Evolutionary conservation across 2,329 filamentous ascomycete genomes (phyloP), one percentile per base, ranked within the genome.

Genomic region (Colletotrichum kahawae): DNA sequence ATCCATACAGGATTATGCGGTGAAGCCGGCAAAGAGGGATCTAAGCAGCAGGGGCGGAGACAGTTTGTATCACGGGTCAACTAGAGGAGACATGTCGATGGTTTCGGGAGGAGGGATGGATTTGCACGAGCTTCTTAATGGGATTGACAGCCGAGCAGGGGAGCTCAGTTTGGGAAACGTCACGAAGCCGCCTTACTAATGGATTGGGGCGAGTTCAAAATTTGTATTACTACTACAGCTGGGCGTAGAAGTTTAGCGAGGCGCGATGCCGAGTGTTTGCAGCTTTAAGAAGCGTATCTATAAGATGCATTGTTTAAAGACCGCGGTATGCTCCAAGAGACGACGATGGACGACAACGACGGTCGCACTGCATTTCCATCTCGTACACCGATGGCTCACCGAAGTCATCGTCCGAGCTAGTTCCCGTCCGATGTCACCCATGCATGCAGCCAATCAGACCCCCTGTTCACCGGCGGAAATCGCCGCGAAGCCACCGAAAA

Each of bases 131-230:
- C 80, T 90, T 62, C 80, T 90, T 63, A 84, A 84, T 76, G 87
- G 87, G 12, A 90, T 90, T 77, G 88, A 90, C 78, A 87, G 87
- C 78, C 83, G 84, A 21, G 82, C 83, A 4, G 86, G 84, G 27
- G 88, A 90, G 79, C 83, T 84, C 51, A 85, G 82, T 62, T 76
- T 90, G 67, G 86, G 87, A 24, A 87, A 86, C 51, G 80, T 89
- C 29, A 86, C 86, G 57, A 85, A 84, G 79, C 89, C 88, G 67
- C 88, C 89, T 21, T 90, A 90, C 78, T 90, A 77, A 79, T 68
- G 70, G 51, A 43, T 21, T 24, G 27, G 38, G 31, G 65, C 64
- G 38, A 34, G 57, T n/a, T 33, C 57, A 66, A 43, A 70, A 29
- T 48, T 76, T 73, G 74, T 76, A 74, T 74, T 76, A 67, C 34